Evolutionary conservation across 2,329 filamentous ascomycete species (phyloP).

Genomic region (Coniochaeta sp.): DNA sequence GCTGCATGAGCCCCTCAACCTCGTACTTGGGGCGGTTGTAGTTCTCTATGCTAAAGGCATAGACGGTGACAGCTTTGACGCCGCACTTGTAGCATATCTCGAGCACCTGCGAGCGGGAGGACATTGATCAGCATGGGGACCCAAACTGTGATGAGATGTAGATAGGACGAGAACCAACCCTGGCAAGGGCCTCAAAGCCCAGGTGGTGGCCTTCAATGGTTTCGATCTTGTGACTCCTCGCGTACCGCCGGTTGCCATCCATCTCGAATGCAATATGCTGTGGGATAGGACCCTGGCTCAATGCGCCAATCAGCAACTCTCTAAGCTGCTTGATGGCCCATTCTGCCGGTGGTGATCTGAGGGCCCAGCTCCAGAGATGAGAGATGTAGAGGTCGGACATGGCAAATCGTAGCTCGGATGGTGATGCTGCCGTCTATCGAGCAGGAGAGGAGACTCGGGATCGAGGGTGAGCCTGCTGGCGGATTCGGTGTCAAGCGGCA

Average conservation of each 20-base stretch:
- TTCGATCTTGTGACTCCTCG: slow-evolving; percentile 84
- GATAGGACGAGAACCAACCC: slow-evolving; percentile 46
- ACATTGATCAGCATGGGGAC: slow-evolving; percentile 11
- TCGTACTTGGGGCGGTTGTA: slow-evolving; percentile 96
- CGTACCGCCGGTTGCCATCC: slow-evolving; percentile 95
- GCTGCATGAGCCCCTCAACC: slow-evolving; percentile 93
- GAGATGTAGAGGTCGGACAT: slow-evolving; percentile 50
- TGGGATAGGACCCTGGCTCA: slow-evolving; percentile 86
- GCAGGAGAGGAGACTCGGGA: too few species aligned
- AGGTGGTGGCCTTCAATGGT: slow-evolving; percentile 93
- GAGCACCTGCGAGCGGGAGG: slow-evolving; percentile 59
- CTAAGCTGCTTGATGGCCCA: slow-evolving; percentile 75
- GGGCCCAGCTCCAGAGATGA: slow-evolving; percentile 58
- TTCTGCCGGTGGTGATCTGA: slow-evolving; percentile 85
- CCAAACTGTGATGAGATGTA: neutral
- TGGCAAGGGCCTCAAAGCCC: slow-evolving; percentile 89
- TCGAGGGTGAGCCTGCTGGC: too few species aligned
- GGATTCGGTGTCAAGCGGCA: too few species aligned
- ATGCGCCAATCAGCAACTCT: slow-evolving; percentile 78
- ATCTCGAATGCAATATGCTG: slow-evolving; percentile 98
- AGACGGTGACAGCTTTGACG: slow-evolving; percentile 94
- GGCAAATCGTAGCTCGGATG: too few species aligned
- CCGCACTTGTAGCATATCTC: slow-evolving; percentile 98
- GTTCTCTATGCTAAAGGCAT: slow-evolving; percentile 98
- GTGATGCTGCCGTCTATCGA: too few species aligned